Base-by-base conservation (phyloP, 1,284 basidiomycete genomes). In the Rugosomyces carneus region DNA sequence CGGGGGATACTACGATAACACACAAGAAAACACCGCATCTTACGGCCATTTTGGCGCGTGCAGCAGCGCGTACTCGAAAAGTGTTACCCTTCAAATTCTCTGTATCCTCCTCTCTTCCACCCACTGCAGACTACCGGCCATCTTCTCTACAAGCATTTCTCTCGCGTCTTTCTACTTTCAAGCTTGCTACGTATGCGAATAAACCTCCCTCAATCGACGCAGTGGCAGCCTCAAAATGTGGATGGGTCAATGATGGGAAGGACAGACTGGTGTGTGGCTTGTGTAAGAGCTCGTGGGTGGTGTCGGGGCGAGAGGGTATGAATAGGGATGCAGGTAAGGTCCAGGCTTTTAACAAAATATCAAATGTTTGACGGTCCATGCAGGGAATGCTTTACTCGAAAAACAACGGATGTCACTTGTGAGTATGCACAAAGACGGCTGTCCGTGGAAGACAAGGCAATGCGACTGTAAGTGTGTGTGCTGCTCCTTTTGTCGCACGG, bases 181-280 rank as follows among this genome's bases (percentile, higher is more conserved):
- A 84, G 60, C 72, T 89, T 15, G 67, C 82, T 5, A 88, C 87
- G 0, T 90, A 89, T 54, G 71, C 81, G 19, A 84, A 83, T 53
- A 90, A 90, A 59, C 86, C 87, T 0, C 44, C 75, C 1, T 66
- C 71, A 9, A 80, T 89, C 23, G 79, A 90, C 51, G 81, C 87
- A 1, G 84, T 88, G 9, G 80, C 85, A 19, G 86, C 88, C 1
- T 72, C 85, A 0, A 83, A 77, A 58, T 84, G 82, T 57, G 87
- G 87, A 1, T 90, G 87, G 87, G 67, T 76, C 13, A 88, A 88
- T 51, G 77, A 85, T 38, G 83, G 83, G 35, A 87, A 84, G 61
- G 84, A 88, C 50, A 72, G 87, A 40, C 63, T 89, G 13, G 69
- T 81, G 1, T 89, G 86, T 57, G 79, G 78, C 2, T 63, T 88